phyloP scores from a whole-genome alignment of 1,139 yeast species.

The Candida sanyaensis region DNA sequence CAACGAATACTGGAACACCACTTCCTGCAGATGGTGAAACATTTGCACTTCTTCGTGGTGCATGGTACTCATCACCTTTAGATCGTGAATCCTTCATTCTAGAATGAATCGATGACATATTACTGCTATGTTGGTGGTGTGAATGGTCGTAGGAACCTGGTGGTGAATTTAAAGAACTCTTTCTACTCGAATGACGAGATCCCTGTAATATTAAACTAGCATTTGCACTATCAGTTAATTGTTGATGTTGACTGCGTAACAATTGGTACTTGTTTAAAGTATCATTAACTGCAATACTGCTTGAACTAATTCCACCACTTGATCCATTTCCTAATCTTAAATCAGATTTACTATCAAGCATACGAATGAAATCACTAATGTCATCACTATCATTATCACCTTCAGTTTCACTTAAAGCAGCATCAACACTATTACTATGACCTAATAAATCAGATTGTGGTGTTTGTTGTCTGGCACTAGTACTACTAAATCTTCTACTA shows the following conservation, averaged over 20 bases:
- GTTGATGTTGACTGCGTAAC: conserved; percentile 44
- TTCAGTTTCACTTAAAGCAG: conserved; percentile 44
- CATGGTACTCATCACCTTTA: conserved; percentile 15
- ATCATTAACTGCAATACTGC: conserved; percentile 11
- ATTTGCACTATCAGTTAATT: conserved; percentile 54
- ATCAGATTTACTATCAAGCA: conserved; percentile 72
- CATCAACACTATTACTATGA: conserved; percentile 24
- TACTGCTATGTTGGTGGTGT: conserved; percentile 8
- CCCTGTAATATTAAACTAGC: conserved; percentile 38
- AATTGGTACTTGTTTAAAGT: conserved; percentile 40
- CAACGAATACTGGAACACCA: neutral
- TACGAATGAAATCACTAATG: conserved; percentile 73
- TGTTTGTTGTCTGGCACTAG: conserved; percentile 35
- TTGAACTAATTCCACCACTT: conserved; percentile 4
- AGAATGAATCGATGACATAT: conserved; percentile 22
- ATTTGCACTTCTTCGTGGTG: conserved; percentile 2
- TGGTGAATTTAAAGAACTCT: conserved; percentile 34
- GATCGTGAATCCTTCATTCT: conserved; percentile 36
- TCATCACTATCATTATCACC: conserved; percentile 72
- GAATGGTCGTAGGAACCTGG: conserved; percentile 15
- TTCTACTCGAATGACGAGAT: conserved; percentile 29
- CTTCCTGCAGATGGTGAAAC: conserved; percentile 1
- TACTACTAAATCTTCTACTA: conserved; percentile 42
- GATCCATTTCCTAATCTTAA: conserved; percentile 31
- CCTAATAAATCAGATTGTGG: conserved; percentile 19